Percentiles rank a stretch among this genome's conserved stretches.
These are phyloP conservation scores for Bipolaris gigantea DNA, from an alignment of 2,329 filamentous ascomycete genomes.

Conservation along the genomic window DNA sequence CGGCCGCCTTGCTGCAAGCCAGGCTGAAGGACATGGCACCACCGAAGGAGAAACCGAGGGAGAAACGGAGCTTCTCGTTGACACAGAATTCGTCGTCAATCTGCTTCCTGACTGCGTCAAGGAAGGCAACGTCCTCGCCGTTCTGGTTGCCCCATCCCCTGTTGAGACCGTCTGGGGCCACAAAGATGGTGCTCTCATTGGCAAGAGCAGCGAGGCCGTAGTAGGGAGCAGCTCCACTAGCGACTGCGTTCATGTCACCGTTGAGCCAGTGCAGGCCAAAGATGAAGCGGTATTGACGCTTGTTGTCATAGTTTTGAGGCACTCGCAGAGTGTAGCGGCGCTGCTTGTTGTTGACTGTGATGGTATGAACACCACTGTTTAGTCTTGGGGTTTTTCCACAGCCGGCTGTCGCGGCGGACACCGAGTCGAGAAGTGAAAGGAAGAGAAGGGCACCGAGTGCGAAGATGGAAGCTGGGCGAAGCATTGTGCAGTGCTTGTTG, in stretches of 20 bases:
- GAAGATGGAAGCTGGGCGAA: conserved; percentile 11
- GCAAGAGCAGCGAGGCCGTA: conserved; percentile 48
- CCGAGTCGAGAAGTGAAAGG: conserved; percentile 9
- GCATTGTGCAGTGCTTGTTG: conserved; percentile 6
- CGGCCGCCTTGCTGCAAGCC: conserved; percentile 47
- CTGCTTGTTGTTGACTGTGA: conserved; percentile 28
- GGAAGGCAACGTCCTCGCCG: conserved; percentile 49
- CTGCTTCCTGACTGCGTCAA: conserved; percentile 45
- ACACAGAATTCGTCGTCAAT: conserved; percentile 50
- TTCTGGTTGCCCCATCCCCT: conserved; percentile 49
- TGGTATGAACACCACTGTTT: conserved; percentile 13
- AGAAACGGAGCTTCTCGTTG: conserved; percentile 48
- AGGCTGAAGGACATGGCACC: conserved; percentile 49
- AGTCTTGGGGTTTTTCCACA: conserved; percentile 20
- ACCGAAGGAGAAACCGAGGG: conserved; percentile 52
- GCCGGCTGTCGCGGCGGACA: conserved; percentile 11
- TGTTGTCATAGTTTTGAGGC: conserved; percentile 48
- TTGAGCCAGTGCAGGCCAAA: conserved; percentile 49
- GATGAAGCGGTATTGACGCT: conserved; percentile 47
- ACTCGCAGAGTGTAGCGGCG: conserved; percentile 25
- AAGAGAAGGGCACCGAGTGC: conserved; percentile 11
- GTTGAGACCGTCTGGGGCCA: conserved; percentile 48
- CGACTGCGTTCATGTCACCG: conserved; percentile 45
- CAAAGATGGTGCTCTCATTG: conserved; percentile 48
- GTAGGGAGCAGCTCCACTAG: conserved; percentile 35